Evolutionary conservation across 805 yeast genomes (phyloP), one percentile per base, ranked within the genome.

Genomic region (Wilhelminamyces savonicus): DNA sequence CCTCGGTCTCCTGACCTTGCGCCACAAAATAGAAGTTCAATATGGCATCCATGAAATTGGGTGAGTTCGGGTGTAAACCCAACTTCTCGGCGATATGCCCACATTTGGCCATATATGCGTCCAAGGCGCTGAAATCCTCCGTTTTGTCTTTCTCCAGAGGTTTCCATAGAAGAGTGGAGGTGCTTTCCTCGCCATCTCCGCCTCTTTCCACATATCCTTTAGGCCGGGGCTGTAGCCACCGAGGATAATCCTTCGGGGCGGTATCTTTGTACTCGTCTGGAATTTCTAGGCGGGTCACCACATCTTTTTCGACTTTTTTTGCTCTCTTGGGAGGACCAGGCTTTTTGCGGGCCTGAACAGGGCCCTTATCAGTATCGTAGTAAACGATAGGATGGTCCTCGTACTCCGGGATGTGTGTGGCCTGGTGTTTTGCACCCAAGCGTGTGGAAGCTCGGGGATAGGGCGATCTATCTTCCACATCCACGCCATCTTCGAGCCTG

Each of bases 201-300:
- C 97, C 97, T 44, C 97, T 68, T 45, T 86, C 94, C 5, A 83
- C 59, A 51, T 84, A 86, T 0, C 95, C 95, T 29, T 67, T 64
- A 0, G 95, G 95, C 36, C 79, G 61, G 3, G 79, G 82, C 48
- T 81, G 88, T 18, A 84, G 56, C 94, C 94, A 85, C 0, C 68
- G 69, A 0, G 88, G 88, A 32, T 63, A 74, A 0, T 75, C 76
- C 27, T 57, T 59, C 0, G 68, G 65, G 13, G 59, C 52, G 0
- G 46, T 31, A 29, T 63, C 59, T 35, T 56, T 44, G 43, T 28
- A 75, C 35, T 73, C 70, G 7, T 57, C 48, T 0, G 84, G 83
- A 1, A 76, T 34, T n/a, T 51, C 53, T 13, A 71, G 52, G 22
- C 54, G 54, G 18, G 40, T 46, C 3, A 36, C 5, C 9, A 28